Base-by-base conservation (phyloP, 1,284 basidiomycete species). In the Cystobasidium slooffiae region DNA sequence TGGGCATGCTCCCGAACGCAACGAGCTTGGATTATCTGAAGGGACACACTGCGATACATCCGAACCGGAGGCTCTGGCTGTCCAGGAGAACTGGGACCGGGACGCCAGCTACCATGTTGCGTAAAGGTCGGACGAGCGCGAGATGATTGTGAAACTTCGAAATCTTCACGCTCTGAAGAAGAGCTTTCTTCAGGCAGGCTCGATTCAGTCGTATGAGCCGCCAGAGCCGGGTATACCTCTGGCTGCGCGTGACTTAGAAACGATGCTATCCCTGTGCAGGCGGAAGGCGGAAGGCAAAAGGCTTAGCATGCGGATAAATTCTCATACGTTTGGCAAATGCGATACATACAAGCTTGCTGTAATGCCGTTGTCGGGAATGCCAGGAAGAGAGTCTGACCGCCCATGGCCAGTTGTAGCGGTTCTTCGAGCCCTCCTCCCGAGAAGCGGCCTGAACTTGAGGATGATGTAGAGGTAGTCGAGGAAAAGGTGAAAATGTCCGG, bases 291-390 rank as follows among this genome's bases (percentile, higher is more conserved):
- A 31, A n/a, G n/a, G n/a, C n/a, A n/a, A n/a, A 31, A 31, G 31
- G 31, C n/a, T 31, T 1, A 31, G 31, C 5, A 31, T 5, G 31
- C 5, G 31, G 31, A 31, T 5, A 5, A 5, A 31, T 2, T 31
- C 1, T 31, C 5, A 31, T 1, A 31, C 31, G 31, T 31, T 31
- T 31, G 1, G 31, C 31, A 5, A 5, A 31, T 31, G 31, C 31
- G 47, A 56, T 43, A 74, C 66, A 75, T 76, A 61, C 77, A 80
- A 67, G 77, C 78, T 44, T 78, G 77, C n/a, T 75, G 74, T 73
- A 77, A 75, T 52, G 75, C 78, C 62, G 78, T 56, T 0, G 75
- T 75, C 44, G 78, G 76, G 2, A 68, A 74, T 2, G 79, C 77
- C 68, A 80, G 62, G 75, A 69, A 20, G 76, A 79, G 20, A 74